Base-by-base conservation (phyloP, 2,329 filamentous ascomycete genomes). In the Hypoxylon sp. region DNA sequence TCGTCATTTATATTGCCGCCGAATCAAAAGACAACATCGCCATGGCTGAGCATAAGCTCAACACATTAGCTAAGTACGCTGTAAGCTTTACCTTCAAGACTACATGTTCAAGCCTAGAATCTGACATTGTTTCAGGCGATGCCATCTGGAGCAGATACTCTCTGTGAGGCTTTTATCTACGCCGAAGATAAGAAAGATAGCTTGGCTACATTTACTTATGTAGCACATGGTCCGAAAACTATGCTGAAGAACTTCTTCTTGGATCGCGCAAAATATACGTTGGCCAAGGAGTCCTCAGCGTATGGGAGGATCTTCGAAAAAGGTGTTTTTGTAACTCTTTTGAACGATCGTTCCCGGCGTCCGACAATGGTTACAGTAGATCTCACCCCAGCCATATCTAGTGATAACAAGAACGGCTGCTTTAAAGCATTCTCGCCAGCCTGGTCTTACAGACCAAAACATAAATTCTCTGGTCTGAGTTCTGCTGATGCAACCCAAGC, bases 1-100 rank as follows among this genome's bases (percentile, higher is more conserved):
- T 52, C 9, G 54, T 68, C 6, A 35, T 71, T 2, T 73, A 74
- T 11, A 66, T 77, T 24, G 74, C 74, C 2, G 75, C 72, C 11
- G 19, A 70, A 6, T 55, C 58, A 2, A 14, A 26, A 8, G 51
- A 71, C 9, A 26, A 33, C 4, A 14, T 72, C 2, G 44, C 19
- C 5, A 24, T 39, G 11, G 71, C 31, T n/a, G 66, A 73, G 55
- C 53, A 39, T 26, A 77, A 76, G 61, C 67, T 77, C 6, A 55
- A 63, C 17, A 74, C 62, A 2, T 14, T 77, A 24, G 60, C 63
- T 3, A 65, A 57, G 24, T 71, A 73, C 22, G 67, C 66, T 22
- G 75, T 77, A 50, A 72, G 74, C 70, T 26, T 52, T 31, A 22
- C 37, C 17, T 14, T 37, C 24, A 10, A 19, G 50, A 13, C 13